phyloP scores from a whole-genome alignment of 345 rosid genomes.

The Stellera chamaejasme region DNA sequence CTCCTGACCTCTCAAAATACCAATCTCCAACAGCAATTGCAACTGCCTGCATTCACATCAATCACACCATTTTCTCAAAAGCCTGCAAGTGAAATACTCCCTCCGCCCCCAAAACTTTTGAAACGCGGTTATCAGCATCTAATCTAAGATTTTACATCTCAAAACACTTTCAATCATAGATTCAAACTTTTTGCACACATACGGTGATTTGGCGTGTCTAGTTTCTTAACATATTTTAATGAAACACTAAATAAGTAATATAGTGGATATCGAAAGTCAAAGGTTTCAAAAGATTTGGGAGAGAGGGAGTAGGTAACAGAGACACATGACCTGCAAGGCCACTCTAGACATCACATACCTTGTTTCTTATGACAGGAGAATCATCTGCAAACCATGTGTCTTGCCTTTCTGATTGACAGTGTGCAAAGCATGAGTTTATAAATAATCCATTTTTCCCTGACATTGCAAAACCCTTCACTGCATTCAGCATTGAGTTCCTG shows the following conservation, averaged over 20 bases:
- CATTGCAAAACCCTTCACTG: constrained; percentile 50
- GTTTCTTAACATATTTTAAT: no score
- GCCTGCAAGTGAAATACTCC: not conserved
- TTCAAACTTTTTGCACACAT: no score
- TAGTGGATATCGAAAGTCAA: no score
- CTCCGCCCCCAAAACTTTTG: no score
- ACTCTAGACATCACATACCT: constrained; percentile 29
- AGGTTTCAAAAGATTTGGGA: no score
- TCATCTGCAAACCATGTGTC: constrained; percentile 90
- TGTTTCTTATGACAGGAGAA: constrained; percentile 66
- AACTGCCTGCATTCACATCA: constrained; percentile 45
- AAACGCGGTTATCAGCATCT: no score
- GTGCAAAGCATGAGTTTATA: constrained; percentile 93
- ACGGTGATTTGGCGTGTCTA: no score
- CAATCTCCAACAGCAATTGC: constrained; percentile 94
- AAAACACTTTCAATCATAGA: no score
- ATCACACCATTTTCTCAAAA: not conserved
- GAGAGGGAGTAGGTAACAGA: no score
- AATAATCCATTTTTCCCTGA: constrained; percentile 70
- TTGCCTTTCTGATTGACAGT: constrained; percentile 93
- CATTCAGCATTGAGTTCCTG: constrained; percentile 74
- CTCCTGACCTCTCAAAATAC: constrained; percentile 67
- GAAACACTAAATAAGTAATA: no score
- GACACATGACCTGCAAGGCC: no score
- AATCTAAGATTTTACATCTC: no score